phyloP scores from a whole-genome alignment of 2,329 filamentous ascomycete species.

The Aurifilum marmelostoma region DNA sequence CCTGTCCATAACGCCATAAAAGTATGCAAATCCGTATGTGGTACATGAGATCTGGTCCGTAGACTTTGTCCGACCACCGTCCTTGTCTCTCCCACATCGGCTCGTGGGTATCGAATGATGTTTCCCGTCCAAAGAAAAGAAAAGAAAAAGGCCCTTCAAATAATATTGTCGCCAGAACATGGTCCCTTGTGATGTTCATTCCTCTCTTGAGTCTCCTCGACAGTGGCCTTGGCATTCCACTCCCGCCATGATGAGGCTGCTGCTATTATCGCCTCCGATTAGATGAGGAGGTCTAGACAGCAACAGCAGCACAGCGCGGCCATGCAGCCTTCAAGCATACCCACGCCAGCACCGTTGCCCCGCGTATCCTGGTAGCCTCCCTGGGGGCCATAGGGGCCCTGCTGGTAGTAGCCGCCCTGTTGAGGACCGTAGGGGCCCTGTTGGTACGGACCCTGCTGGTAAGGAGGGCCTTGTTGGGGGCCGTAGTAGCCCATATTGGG shows the following conservation, averaged over 20 bases:
- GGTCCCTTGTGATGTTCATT: background rate
- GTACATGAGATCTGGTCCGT: background rate
- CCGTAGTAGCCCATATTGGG: slow-evolving; percentile 22
- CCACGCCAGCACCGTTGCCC: slow-evolving; percentile 21
- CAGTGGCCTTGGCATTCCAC: background rate
- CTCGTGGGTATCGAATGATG: background rate
- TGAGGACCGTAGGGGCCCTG: slow-evolving; percentile 17
- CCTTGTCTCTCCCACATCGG: background rate
- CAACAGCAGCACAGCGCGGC: slow-evolving; percentile 29
- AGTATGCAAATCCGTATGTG: slow-evolving; percentile 23
- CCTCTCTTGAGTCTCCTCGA: background rate
- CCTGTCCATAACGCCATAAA: slow-evolving; percentile 19
- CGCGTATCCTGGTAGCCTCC: slow-evolving; percentile 19
- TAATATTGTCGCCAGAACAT: background rate
- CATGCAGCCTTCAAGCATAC: slow-evolving; percentile 23
- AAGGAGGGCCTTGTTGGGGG: background rate
- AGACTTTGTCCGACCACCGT: background rate
- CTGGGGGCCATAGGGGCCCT: slow-evolving; percentile 15
- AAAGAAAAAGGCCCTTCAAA: background rate
- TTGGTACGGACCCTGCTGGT: slow-evolving; percentile 8
- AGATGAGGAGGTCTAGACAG: slow-evolving; percentile 29
- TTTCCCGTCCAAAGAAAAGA: background rate
- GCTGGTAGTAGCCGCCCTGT: slow-evolving; percentile 24
- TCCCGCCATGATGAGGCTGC: too few relatives aligned
- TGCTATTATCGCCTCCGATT: background rate